Evolutionary conservation across 2,329 filamentous ascomycete species (phyloP), one percentile per base, ranked within the genome.

Genomic region (Massarina eburnea): DNA sequence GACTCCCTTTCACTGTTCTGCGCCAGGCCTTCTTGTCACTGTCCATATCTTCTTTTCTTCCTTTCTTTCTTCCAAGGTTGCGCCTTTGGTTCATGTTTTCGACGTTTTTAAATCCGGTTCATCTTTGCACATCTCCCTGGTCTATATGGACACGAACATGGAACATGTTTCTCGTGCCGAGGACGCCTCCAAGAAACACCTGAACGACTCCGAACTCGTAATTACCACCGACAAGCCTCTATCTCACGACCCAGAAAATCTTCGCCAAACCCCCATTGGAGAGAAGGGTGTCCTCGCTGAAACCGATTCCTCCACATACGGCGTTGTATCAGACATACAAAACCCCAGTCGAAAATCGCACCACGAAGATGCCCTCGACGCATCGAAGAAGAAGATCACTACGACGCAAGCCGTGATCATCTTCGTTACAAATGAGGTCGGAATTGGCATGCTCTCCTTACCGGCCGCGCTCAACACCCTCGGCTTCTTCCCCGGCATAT

Each of bases 341-440:
- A 55, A 62, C 48, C 49, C 54, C 15, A 60, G 56, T 36, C 24
- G n/a, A n/a, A 49, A 55, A 42, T 40, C 48, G 14, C 50, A 47
- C 3, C 36, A 37, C 15, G 45, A 45, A 10, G 26, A 29, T 18
- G 41, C 48, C 20, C 36, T 44, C n/a, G 24, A 32, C 12, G 38
- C 46, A n/a, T 45, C 20, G 17, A 15, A 32, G 15, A 59, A 52
- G 46, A 62, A 62, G 37, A 52, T 62, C 32, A 58, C 48, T 18
- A 59, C 56, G 15, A 51, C 58, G 37, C 57, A 62, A 57, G 58
- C 59, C 21, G 58, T 57, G 39, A 61, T 64, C 14, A 64, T 64
- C 17, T 61, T 64, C 39, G 46, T 64, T 42, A 64, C 59, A 3
- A 64, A 62, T 34, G 58, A 64, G 39, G 57, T 64, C 17, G 59